Conservation (phyloP, 2,329 filamentous ascomycete species). For the Epichloe sp. region DNA sequence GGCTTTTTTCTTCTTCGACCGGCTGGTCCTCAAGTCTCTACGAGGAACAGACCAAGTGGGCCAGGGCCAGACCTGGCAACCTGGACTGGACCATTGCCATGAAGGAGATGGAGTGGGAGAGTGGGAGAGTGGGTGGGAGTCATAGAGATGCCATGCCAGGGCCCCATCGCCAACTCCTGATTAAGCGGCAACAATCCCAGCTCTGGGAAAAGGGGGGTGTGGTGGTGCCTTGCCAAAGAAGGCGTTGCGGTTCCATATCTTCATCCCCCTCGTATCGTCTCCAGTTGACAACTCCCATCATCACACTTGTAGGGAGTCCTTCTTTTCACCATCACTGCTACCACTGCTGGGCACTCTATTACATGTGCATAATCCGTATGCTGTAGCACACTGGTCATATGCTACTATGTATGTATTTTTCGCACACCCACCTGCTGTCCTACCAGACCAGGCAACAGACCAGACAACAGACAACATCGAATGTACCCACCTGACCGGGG, state of each 20-base stretch:
- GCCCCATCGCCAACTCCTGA: constrained; percentile 2
- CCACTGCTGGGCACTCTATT: too few relatives aligned
- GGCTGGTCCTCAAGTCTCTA: neutral
- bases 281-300: too few relatives aligned
- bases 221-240: neutral
- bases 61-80: constrained; percentile 2
- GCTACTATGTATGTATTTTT: too few relatives aligned
- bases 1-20: constrained; percentile 4
- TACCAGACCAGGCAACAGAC: too few relatives aligned
- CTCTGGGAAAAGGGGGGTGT: neutral
- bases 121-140: neutral
- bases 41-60: constrained; percentile 7
- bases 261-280: neutral
- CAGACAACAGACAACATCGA: too few relatives aligned
- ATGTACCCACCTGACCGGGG: too few relatives aligned
- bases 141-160: neutral
- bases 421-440: too few relatives aligned
- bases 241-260: neutral
- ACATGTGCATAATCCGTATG: too few relatives aligned
- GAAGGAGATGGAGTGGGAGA: neutral
- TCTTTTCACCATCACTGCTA: too few relatives aligned
- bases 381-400: too few relatives aligned
- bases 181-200: neutral
- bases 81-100: neutral
- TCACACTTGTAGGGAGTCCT: too few relatives aligned